Evolutionary conservation across 75 land plant genomes (phyloP), one percentile per base, ranked within the genome.

Genomic region (Pinus albicaulis): DNA sequence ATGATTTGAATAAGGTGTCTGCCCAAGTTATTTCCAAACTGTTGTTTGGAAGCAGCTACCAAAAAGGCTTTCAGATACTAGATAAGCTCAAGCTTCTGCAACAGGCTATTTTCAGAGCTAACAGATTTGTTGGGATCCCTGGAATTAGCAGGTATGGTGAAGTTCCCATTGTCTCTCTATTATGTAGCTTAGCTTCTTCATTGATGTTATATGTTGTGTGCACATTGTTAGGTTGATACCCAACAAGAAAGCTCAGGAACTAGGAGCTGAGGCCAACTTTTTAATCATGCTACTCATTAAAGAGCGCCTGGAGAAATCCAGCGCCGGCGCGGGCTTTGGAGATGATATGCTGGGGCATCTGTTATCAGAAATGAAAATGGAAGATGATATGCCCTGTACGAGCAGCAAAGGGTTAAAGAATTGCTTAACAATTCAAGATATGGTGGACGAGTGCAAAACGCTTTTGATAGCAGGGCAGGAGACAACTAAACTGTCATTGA

Each of bases 401-500:
- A 3, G 48, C 52, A 0, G 60, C 53, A 31, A 12, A 25, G 11
- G 7, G 48, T 11, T 56, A 16, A 15, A 41, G 23, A 5, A 64
- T 19, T 0, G 38, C 0, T 4, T 48, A 24, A 62, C 59, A 1
- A 59, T 74, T 38, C 57, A 76, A 22, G 82, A 83, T 65, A 53
- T 92, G 36, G 83, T 92, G 1, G 93, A 88, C 28, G 80, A 86
- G 24, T 88, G 95, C 83, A 89, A 89, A 75, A 89, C 74, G 59
- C 81, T 93, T 31, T 91, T 87, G 77, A 89, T 93, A 63, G 91
- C 94, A 5, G 94, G 96, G 6, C 85, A 91, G 55, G 92, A 92
- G 53, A 83, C 92, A 14, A 79, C 85, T 3, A 77, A 90, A 13
- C 59, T 81, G 12, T 31, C 86, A 1, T 74, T 84, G 8, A 77